Conservation (phyloP, 331 rosid species). For the Cydonia oblonga region DNA sequence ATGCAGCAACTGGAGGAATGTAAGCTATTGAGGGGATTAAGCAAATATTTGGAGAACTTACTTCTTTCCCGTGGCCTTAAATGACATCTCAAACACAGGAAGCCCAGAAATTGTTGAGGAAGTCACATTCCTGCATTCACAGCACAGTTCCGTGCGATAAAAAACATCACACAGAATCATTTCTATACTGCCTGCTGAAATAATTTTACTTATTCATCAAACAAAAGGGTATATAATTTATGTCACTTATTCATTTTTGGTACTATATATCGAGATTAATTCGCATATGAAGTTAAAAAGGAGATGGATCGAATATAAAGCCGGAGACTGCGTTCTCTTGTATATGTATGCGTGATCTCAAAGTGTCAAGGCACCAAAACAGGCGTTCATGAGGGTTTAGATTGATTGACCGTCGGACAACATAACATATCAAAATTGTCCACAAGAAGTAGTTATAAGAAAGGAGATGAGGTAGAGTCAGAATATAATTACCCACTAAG, state of each 20-base stretch:
- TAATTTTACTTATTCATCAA: no score
- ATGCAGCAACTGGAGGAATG: no score
- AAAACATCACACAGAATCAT: no score
- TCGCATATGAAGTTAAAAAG: no score
- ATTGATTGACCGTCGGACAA: not conserved
- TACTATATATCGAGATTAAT: not conserved
- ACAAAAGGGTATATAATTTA: no score
- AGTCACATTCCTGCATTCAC: constrained; percentile 24
- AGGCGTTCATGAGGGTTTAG: not conserved
- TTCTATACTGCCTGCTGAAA: no score
- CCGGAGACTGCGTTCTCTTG: no score
- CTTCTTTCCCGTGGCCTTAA: constrained; percentile 23
- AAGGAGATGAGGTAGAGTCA: not conserved
- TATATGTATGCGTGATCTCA: no score
- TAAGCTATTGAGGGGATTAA: no score
- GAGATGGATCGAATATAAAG: no score
- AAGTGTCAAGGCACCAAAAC: no score
- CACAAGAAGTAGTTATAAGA: not conserved
- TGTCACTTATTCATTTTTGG: no score
- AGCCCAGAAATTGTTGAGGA: constrained; percentile 26
- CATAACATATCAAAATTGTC: not conserved
- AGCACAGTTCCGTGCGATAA: not conserved
- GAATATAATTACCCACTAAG: constrained; percentile 25
- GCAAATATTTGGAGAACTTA: constrained; percentile 9
- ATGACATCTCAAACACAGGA: constrained; percentile 12